Evolutionary conservation across 2,329 filamentous ascomycete species (phyloP).

Genomic region (Dichotomopilus funicola): DNA sequence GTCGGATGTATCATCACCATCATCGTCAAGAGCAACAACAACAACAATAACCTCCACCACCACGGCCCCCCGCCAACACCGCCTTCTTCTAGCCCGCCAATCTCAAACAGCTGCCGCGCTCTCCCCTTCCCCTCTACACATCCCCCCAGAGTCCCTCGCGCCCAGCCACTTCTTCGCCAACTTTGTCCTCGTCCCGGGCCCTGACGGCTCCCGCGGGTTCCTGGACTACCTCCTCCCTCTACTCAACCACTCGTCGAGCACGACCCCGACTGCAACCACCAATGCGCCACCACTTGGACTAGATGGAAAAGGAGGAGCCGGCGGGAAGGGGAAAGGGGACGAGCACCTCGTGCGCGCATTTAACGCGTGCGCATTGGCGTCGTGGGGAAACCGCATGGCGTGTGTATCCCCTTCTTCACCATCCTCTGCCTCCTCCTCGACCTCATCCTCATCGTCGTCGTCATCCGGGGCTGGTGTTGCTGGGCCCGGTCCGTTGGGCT

Average conservation of each 20-base stretch:
- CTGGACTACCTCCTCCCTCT: constrained; percentile 55
- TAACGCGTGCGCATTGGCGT: constrained; percentile 52
- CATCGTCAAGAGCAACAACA: not conserved
- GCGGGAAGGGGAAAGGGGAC: constrained; percentile 28
- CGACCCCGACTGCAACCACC: no score
- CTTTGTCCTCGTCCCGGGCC: constrained; percentile 49
- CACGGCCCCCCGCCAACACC: not conserved
- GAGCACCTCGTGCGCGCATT: constrained; percentile 51
- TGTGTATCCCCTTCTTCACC: not conserved
- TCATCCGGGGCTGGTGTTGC: not conserved
- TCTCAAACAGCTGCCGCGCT: constrained; percentile 16
- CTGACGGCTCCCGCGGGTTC: constrained; percentile 47
- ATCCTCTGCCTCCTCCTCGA: not conserved
- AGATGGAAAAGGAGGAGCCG: constrained; percentile 21
- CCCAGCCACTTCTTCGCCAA: constrained; percentile 56
- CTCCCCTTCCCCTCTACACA: constrained; percentile 33
- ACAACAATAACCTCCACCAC: not conserved
- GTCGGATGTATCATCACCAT: not conserved
- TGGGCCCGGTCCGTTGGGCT: constrained; percentile 19
- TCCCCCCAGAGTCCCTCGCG: constrained; percentile 49
- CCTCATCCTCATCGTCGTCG: not conserved
- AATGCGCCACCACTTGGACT: no score
- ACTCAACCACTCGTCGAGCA: not conserved
- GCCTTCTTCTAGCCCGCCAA: not conserved
- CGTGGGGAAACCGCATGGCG: constrained; percentile 44